Base-by-base conservation (phyloP, 768 basidiomycete species). In the Termitomyces sp. region DNA sequence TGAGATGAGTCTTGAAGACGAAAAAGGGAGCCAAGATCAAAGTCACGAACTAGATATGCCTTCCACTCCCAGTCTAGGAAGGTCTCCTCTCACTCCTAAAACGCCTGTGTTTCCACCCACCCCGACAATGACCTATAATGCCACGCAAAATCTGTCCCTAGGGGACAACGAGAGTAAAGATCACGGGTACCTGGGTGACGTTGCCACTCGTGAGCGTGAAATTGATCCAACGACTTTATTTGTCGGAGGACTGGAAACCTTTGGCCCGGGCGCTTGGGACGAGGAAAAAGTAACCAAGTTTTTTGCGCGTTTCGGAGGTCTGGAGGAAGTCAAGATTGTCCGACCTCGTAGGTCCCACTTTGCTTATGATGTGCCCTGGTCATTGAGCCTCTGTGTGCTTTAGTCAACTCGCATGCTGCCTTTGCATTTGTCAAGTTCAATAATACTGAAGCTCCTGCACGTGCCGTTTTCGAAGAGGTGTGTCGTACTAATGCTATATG, bases 381-480 rank as follows among this genome's bases (percentile, higher is more conserved):
- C 21, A 27, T 52, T 52, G 44, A 42, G 7, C 52, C 32, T 41
- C 35, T 2, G 6, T 8, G 23, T 39, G 16, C 45, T 32, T 46
- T 55, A 91, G 88, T 72, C 34, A 83, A 81, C 60, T 81, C 82
- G 44, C 79, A 76, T 60, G 77, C 83, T n/a, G 88, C 83, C 2
- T 92, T 90, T 65, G 90, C 90, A 2, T 91, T 92, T 63, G 80
- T 92, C 56, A 86, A 79, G 66, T 92, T 85, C 66, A 74, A 80
- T 58, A 81, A 83, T 55, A 75, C 76, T 2, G 82, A 86, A 9
- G 75, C 82, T 32, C 81, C 89, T n/a, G 75, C 78, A n/a, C 79
- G 76, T 55, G 90, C 90, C 4, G 78, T 91, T 21, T 69, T 68
- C 28, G 80, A 80, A 67, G 84, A 90, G 76, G 90, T 88, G 52